Conservation (phyloP, 306 rosid genomes). For the Pueraria montana region DNA sequence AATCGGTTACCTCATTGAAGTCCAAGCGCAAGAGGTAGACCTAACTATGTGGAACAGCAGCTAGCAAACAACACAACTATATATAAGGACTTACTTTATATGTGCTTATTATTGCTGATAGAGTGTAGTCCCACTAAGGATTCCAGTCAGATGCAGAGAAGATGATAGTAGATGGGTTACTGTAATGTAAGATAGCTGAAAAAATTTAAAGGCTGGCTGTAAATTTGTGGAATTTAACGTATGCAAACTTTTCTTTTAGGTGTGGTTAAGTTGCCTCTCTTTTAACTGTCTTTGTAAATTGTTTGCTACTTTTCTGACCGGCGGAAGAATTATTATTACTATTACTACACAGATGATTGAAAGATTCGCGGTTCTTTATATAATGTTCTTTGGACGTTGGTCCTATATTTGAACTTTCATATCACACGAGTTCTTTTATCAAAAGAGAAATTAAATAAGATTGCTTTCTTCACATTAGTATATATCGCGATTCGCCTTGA, state of each 20-base stretch:
- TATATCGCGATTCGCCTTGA: neutral
- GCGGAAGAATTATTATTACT: conserved; percentile 23
- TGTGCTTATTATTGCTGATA: conserved; percentile 30
- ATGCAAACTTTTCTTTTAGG: conserved; percentile 35
- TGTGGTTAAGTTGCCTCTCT: conserved; percentile 25
- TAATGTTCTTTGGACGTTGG: neutral
- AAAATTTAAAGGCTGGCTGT: neutral
- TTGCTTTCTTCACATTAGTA: neutral
- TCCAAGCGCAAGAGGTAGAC: conserved; percentile 96
- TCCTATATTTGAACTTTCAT: neutral
- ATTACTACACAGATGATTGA: conserved; percentile 39
- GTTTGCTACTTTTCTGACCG: conserved; percentile 51
- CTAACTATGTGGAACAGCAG: conserved; percentile 31
- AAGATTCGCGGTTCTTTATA: conserved; percentile 19
- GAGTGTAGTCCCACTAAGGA: conserved; percentile 39
- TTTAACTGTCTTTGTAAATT: conserved; percentile 50
- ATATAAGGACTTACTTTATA: conserved; percentile 47
- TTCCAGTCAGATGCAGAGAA: conserved; percentile 30
- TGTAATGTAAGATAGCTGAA: conserved; percentile 37
- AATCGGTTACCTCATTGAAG: conserved; percentile 89
- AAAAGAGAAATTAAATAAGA: neutral
- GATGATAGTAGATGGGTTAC: conserved; percentile 37
- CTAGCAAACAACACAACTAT: conserved; percentile 28
- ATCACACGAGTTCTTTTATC: neutral
- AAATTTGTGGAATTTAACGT: conserved; percentile 47